These are phyloP conservation scores for Trifolium dubium DNA, from an alignment of 306 rosid genomes.

Conservation along the genomic window DNA sequence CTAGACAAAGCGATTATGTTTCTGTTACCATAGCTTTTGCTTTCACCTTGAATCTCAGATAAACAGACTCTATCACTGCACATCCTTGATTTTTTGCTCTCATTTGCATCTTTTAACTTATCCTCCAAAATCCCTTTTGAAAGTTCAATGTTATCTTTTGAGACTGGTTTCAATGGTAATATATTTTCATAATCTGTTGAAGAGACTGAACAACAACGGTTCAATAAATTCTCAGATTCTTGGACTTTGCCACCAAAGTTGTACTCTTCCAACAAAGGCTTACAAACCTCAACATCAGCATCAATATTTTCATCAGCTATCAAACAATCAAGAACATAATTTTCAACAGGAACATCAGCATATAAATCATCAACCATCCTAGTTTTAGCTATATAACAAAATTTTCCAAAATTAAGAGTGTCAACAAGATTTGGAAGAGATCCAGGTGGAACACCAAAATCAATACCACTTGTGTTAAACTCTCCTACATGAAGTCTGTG, in stretches of 20 bases:
- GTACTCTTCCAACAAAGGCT: background rate
- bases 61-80: background rate
- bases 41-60: background rate
- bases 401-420: background rate
- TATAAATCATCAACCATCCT: background rate
- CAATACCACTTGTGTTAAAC: no score
- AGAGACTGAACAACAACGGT: background rate
- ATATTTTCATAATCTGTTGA: background rate
- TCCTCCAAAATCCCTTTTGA: background rate
- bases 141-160: background rate
- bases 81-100: background rate
- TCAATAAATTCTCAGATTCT: background rate
- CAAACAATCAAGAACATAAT: background rate
- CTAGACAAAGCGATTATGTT: background rate
- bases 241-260: background rate
- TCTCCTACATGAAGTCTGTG: background rate
- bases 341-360: background rate
- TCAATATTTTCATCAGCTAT: background rate
- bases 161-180: background rate
- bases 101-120: background rate
- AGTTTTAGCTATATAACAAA: background rate
- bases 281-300: background rate
- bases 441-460: background rate
- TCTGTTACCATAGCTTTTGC: background rate
- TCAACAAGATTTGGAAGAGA: slow-evolving; percentile 32